Evolutionary conservation across 495 filamentous ascomycete genomes (phyloP).

Genomic region (Cairneyella variabilis): DNA sequence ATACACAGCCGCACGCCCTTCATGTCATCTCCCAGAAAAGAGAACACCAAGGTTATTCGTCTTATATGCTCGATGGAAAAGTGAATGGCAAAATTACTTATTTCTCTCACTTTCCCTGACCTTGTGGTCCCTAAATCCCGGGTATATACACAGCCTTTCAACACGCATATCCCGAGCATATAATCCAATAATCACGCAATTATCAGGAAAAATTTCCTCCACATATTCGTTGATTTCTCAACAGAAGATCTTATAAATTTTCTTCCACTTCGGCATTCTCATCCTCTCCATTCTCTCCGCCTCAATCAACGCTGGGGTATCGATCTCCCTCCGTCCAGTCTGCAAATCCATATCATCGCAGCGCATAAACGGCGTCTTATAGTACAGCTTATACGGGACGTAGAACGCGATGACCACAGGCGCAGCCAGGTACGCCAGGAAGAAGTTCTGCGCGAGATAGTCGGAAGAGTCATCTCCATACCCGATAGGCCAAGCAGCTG

Average conservation of each 20-base stretch:
- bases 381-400: slow-evolving; percentile 74
- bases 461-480: slow-evolving; percentile 37
- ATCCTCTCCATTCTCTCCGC: slow-evolving; percentile 71
- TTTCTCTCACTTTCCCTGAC: no score
- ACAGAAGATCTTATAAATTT: slow-evolving; percentile 54
- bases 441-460: slow-evolving; percentile 62
- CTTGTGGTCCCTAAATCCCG: no score
- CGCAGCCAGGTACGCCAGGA: slow-evolving; percentile 74
- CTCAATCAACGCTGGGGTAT: slow-evolving; percentile 67
- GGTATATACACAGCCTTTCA: no score
- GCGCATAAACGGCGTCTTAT: slow-evolving; percentile 62
- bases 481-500: slow-evolving; percentile 74
- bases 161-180: no score
- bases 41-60: no score
- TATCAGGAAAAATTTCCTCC: no score
- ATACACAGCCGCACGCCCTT: no score
- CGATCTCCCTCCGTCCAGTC: slow-evolving; percentile 85
- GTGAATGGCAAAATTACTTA: no score
- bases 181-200: no score
- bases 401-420: slow-evolving; percentile 79
- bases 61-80: no score
- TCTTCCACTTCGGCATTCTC: slow-evolving; percentile 84
- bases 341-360: slow-evolving; percentile 74
- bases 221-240: no score
- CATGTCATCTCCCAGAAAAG: no score